phyloP scores from a whole-genome alignment of 306 rosid species.

The Canavalia ensiformis region DNA sequence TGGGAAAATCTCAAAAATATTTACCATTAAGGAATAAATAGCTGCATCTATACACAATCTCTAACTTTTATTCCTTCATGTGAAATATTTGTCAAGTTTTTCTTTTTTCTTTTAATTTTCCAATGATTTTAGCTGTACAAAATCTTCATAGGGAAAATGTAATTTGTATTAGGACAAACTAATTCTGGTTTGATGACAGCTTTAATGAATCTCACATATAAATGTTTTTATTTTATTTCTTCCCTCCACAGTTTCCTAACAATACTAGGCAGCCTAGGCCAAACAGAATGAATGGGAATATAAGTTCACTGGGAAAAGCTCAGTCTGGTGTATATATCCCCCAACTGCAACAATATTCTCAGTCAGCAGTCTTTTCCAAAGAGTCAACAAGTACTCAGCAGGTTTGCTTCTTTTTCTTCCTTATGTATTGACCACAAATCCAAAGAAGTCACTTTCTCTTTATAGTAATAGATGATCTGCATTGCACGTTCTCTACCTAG shows the following conservation, averaged over 20 bases:
- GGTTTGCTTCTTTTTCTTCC: no score
- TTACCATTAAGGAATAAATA: no score
- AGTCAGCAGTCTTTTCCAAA: no score
- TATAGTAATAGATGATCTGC: background rate
- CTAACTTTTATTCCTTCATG: background rate
- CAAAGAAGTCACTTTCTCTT: background rate
- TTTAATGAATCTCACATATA: no score
- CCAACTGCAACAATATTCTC: background rate
- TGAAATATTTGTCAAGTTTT: background rate
- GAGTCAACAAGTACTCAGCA: no score
- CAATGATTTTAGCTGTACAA: background rate
- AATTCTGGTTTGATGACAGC: no score
- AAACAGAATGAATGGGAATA: no score
- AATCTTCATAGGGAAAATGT: background rate
- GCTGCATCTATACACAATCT: background rate
- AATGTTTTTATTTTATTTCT: background rate
- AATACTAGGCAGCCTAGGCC: no score
- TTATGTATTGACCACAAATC: background rate
- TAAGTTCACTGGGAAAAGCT: no score
- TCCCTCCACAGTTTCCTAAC: no score
- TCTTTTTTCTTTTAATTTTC: background rate
- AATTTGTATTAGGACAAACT: background rate
- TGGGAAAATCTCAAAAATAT: background rate
- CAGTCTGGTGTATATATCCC: background rate
- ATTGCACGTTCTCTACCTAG: no score